phyloP scores from a whole-genome alignment of 2,329 filamentous ascomycete genomes.

The Cercospora zeae-maydis region DNA sequence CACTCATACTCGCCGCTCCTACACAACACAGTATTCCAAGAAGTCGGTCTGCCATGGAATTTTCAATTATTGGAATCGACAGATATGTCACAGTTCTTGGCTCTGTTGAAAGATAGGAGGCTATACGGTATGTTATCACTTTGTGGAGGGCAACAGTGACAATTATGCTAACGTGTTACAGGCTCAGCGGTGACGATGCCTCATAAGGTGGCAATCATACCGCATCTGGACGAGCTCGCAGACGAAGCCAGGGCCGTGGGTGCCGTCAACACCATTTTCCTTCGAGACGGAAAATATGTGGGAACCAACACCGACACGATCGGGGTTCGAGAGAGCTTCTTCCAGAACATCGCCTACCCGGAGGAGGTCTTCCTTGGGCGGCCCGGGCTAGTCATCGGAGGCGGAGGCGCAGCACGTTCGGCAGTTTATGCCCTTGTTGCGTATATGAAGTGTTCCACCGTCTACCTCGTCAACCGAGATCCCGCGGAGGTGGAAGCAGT shows the following conservation, averaged over 20 bases:
- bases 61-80: constrained; percentile 49
- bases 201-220: constrained; percentile 73
- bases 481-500: constrained; percentile 63
- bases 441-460: constrained; percentile 63
- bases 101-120: constrained; percentile 53
- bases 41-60: constrained; percentile 51
- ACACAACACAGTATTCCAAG: constrained; percentile 53
- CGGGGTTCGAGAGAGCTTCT: constrained; percentile 70
- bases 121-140: constrained; percentile 55
- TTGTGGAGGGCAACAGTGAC: background rate
- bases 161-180: constrained; percentile 30
- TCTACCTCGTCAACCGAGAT: constrained; percentile 78
- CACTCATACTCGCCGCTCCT: constrained; percentile 56
- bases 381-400: constrained; percentile 71
- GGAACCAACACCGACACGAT: constrained; percentile 81
- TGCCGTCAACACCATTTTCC: constrained; percentile 75
- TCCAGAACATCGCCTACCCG: constrained; percentile 43
- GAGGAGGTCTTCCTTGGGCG: constrained; percentile 52
- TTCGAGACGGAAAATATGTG: constrained; percentile 53
- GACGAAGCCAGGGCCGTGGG: constrained; percentile 69
- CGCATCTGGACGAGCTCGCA: constrained; percentile 69
- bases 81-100: constrained; percentile 44
- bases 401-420: constrained; percentile 72
- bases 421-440: constrained; percentile 72
- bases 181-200: constrained; percentile 79